Evolutionary conservation across 768 basidiomycete genomes (phyloP), one percentile per base, ranked within the genome.

Genomic region (Gyrodon lividus): DNA sequence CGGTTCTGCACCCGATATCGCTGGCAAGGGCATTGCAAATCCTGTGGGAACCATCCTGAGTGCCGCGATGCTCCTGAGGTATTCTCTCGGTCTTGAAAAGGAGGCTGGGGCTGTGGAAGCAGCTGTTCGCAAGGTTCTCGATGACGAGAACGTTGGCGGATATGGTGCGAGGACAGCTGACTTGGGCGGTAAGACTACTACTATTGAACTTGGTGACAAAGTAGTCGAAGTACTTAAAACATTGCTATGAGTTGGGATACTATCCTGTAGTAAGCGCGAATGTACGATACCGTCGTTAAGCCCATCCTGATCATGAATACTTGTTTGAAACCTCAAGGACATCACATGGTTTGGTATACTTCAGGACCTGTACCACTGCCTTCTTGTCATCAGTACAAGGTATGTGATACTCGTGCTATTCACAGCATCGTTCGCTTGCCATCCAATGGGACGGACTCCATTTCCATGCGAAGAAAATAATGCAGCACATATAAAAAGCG

Each of bases 1-100:
- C 64, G 92, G 92, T 45, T 92, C 92, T 38, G 94, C 94, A 1
- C 94, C 94, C 46, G 94, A 96, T 64, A 97, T 97, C 55, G 91
- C 94, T n/a, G 92, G 92, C 1, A 76, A 89, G 68, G 89, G 89
- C 16, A 92, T 95, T 61, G 94, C 94, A 58, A 97, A 97, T 67
- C 94, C 94, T 31, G 83, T 97, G 61, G 94, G 94, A 46, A 95
- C 94, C 14, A 96, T 97, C 67, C 87, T 97, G 52, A 94, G 92
- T 47, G 89, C 88, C 16, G 94, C 94, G 13, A 83, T 97, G 85
- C 84, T 97, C 54, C 77, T 97, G 46, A 84, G 95, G 39, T 99
- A 98, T 72, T 98, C 96, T 23, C 84, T 99, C 26, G 92, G 92
- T 22, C 77, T 93, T 49, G 89, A 92, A 54, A 81, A 77, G 58